Evolutionary conservation across 2,329 filamentous ascomycete species (phyloP).

Genomic region (Anthostomella pinea): DNA sequence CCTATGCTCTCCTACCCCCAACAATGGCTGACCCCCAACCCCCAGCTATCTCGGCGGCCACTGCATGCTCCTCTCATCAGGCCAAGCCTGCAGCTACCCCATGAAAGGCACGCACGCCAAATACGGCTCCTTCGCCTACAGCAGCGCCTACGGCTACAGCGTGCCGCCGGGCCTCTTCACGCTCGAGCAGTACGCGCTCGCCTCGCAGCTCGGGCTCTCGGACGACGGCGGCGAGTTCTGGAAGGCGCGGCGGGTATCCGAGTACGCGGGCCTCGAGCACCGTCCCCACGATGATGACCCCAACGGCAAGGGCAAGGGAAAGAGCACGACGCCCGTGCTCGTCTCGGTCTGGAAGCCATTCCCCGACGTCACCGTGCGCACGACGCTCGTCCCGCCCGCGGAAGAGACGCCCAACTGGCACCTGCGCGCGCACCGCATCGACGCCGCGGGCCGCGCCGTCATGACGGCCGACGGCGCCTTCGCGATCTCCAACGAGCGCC

Average conservation of each 20-base stretch:
- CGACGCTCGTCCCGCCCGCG: conserved; percentile 61
- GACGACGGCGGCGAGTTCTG: conserved; percentile 76
- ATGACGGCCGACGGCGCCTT: conserved; percentile 74
- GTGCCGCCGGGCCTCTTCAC: conserved; percentile 74
- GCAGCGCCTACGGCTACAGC: conserved; percentile 71
- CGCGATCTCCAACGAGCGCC: conserved; percentile 59
- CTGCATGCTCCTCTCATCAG: conserved; percentile 71
- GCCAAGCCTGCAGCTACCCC: conserved; percentile 79
- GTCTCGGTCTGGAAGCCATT: conserved; percentile 71
- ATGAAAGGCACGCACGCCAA: conserved; percentile 81
- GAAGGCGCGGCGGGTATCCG: conserved; percentile 70
- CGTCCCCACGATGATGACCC: conserved; percentile 40
- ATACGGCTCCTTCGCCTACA: conserved; percentile 77
- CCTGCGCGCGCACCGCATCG: conserved; percentile 61
- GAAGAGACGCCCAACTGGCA: conserved; percentile 66
- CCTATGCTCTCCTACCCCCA: not conserved
- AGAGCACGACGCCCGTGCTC: conserved; percentile 49
- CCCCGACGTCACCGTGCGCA: conserved; percentile 63
- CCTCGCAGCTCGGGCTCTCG: conserved; percentile 72
- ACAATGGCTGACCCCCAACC: conserved; percentile 4
- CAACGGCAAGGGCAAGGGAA: conserved; percentile 26
- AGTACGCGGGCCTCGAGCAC: conserved; percentile 60
- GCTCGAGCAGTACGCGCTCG: conserved; percentile 72
- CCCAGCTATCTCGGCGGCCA: conserved; percentile 65
- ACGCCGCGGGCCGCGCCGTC: conserved; percentile 53